Conservation (phyloP, 495 filamentous ascomycete species). For the Terfezia claveryi region DNA sequence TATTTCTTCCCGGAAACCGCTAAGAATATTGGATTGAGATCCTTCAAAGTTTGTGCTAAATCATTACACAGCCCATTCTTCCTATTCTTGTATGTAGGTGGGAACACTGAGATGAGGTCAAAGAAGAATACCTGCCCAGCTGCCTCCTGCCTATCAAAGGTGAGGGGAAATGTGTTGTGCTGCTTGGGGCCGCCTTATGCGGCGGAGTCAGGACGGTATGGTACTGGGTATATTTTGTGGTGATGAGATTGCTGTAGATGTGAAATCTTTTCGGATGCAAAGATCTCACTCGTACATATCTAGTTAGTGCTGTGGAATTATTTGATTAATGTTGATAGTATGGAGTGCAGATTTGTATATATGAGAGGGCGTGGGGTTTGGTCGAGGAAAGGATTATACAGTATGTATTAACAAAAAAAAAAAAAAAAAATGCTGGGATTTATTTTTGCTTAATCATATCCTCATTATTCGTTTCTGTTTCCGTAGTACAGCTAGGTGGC, state of each 20-base stretch:
- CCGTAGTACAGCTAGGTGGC: too few species aligned
- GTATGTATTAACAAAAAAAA: too few species aligned
- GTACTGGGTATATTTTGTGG: conserved; percentile 27
- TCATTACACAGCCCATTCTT: conserved; percentile 40
- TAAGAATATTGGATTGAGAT: conserved; percentile 36
- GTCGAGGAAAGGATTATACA: too few species aligned
- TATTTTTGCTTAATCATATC: too few species aligned
- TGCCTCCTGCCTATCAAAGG: conserved; percentile 30
- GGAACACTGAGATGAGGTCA: conserved; percentile 43
- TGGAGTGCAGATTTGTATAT: too few species aligned
- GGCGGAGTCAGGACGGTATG: conserved; percentile 25
- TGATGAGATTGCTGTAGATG: conserved; percentile 17
- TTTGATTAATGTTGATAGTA: too few species aligned
- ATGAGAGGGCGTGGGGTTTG: too few species aligned
- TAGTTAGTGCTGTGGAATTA: too few species aligned
- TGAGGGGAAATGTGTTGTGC: conserved; percentile 42
- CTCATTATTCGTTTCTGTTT: too few species aligned
- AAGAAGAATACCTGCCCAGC: conserved; percentile 33
- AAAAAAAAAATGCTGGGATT: too few species aligned
- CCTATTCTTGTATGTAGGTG: conserved; percentile 40
- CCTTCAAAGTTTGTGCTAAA: conserved; percentile 32
- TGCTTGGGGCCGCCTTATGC: conserved; percentile 29
- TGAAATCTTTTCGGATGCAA: conserved; percentile 23
- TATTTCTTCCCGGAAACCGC: conserved; percentile 46
- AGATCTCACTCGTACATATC: conserved; percentile 25